Conservation (phyloP, 2,329 filamentous ascomycete species). For the Alternaria triticimaculans region DNA sequence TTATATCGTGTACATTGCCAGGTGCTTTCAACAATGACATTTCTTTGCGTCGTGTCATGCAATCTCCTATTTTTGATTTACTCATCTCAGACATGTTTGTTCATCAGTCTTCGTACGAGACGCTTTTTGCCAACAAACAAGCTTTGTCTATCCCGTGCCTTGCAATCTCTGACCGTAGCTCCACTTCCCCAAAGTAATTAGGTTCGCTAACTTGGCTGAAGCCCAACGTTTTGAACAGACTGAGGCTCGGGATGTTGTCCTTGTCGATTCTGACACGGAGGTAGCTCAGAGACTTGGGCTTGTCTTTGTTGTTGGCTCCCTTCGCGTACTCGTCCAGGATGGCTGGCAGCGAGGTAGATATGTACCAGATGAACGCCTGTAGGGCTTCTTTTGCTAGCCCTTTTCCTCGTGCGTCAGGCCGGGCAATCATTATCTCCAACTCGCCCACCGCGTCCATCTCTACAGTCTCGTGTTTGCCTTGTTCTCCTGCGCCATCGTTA, state of each 20-base stretch:
- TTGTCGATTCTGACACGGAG: conserved; percentile 68
- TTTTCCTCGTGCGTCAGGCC: conserved; percentile 60
- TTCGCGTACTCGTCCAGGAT: conserved; percentile 65
- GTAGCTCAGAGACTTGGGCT: conserved; percentile 47
- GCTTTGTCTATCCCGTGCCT: background rate
- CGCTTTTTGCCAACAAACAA: background rate
- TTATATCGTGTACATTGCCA: conserved; percentile 51
- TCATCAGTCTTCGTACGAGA: background rate
- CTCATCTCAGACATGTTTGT: background rate
- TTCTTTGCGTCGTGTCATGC: conserved; percentile 18
- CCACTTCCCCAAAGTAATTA: conserved; percentile 74
- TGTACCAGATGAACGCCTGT: conserved; percentile 72
- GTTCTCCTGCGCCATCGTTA: conserved; percentile 8
- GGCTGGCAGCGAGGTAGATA: conserved; percentile 59
- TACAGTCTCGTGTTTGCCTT: background rate
- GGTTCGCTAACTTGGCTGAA: conserved; percentile 61
- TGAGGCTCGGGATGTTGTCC: conserved; percentile 63
- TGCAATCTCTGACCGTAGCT: conserved; percentile 40
- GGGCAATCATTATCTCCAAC: conserved; percentile 86
- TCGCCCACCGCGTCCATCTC: conserved; percentile 65
- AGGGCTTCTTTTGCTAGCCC: conserved; percentile 73
- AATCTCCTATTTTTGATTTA: background rate
- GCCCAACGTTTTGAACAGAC: conserved; percentile 66
- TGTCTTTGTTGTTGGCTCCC: conserved; percentile 11
- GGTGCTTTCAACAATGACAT: conserved; percentile 44